Conservation (phyloP, 2,329 filamentous ascomycete species). For the Colletotrichum sp. region DNA sequence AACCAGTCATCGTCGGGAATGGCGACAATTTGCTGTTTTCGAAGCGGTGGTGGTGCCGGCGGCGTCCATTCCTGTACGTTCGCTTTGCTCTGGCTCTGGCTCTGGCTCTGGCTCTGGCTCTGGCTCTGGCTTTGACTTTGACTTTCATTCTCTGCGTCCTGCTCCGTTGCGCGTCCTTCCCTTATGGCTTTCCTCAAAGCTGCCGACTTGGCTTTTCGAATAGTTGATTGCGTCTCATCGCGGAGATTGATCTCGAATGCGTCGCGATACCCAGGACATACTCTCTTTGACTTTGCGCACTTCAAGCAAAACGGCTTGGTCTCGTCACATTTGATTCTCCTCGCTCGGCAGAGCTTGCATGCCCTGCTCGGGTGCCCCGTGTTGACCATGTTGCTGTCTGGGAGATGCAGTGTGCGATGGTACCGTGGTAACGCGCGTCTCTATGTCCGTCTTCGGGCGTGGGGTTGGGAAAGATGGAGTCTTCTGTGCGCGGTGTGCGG, state of each 20-base stretch:
- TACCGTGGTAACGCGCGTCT: neutral
- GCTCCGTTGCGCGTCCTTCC: constrained; percentile 11
- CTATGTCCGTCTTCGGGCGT: neutral
- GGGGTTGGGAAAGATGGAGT: neutral
- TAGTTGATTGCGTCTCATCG: constrained; percentile 22
- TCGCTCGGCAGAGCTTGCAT: constrained; percentile 32
- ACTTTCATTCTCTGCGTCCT: constrained; percentile 5
- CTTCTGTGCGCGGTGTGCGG: neutral
- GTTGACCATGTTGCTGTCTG: constrained; percentile 14
- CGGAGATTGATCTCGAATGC: constrained; percentile 23
- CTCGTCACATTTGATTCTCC: constrained; percentile 41
- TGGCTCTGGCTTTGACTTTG: neutral
- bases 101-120: neutral
- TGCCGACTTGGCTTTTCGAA: constrained; percentile 22
- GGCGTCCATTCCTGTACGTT: constrained; percentile 14
- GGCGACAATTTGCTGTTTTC: constrained; percentile 11
- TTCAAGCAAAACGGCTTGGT: constrained; percentile 34
- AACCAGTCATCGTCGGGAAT: constrained; percentile 14
- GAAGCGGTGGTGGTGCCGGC: neutral
- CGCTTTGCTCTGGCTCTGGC: neutral
- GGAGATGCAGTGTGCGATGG: neutral
- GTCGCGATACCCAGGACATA: constrained; percentile 20
- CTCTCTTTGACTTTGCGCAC: constrained; percentile 30
- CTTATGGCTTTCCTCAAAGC: constrained; percentile 17
- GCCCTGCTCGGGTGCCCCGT: constrained; percentile 21